Evolutionary conservation across 305 asterid species (phyloP).

Genomic region (Fraxinus xanthoxyloides): DNA sequence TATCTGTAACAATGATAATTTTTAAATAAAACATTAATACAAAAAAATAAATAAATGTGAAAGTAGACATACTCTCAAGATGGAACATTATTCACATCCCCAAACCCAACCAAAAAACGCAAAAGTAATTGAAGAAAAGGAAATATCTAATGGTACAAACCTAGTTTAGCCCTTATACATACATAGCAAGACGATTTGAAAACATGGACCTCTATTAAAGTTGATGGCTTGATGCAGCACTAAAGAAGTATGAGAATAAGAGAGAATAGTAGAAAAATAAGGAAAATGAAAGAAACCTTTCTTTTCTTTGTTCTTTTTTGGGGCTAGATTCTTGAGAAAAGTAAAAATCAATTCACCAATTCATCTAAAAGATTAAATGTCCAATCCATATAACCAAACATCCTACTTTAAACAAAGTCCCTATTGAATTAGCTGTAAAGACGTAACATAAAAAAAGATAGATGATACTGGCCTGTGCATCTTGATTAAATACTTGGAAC

Average conservation of each 20-base stretch:
- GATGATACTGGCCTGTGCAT: not conserved
- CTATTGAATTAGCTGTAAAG: not conserved
- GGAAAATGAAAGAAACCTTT: not conserved
- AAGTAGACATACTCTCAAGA: not conserved
- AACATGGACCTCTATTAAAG: not conserved
- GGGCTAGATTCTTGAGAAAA: not conserved
- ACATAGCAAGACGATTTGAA: not conserved
- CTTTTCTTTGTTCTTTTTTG: not conserved
- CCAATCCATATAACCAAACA: not conserved
- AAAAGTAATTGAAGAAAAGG: not conserved
- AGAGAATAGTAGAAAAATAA: not conserved
- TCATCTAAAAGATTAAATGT: not conserved
- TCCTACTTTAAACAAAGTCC: not conserved
- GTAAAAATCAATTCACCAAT: not conserved
- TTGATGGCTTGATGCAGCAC: not conserved
- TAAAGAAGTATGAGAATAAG: not conserved
- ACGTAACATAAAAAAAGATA: not conserved
- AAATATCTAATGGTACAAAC: not conserved
- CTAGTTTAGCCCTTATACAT: not conserved
- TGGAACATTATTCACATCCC: not conserved
- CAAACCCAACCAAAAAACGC: not conserved
- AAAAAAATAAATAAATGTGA: not conserved
- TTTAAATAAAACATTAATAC: not conserved
- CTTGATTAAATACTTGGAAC: not conserved
- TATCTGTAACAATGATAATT: slow-evolving; percentile 44